These are phyloP conservation scores for Carex pumila DNA, from an alignment of 176 grass and related monocot species.

Conservation along the genomic window DNA sequence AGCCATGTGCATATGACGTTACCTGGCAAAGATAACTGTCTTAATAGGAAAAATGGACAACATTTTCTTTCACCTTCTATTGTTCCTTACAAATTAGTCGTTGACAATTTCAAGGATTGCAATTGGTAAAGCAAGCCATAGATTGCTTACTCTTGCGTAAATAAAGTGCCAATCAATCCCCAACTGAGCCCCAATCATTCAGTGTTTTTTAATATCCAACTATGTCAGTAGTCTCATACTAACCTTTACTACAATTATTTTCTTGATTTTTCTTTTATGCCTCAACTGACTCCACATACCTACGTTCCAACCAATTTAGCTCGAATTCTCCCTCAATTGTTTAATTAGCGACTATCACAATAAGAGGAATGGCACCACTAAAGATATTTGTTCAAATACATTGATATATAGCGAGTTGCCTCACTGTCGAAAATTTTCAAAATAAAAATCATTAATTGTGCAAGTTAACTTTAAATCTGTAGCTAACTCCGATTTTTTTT, in stretches of 20 bases:
- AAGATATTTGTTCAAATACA: not conserved
- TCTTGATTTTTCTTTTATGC: not conserved
- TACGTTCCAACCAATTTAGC: not conserved
- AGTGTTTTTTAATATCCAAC: not conserved
- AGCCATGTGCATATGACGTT: constrained; percentile 91
- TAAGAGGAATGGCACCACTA: not conserved
- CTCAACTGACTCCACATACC: not conserved
- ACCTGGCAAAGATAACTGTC: constrained; percentile 40
- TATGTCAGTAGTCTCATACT: not conserved
- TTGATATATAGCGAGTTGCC: not conserved
- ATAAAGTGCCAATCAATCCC: not conserved
- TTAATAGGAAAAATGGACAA: not conserved
- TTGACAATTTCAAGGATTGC: constrained; percentile 1
- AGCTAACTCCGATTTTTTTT: not conserved
- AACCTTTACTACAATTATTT: constrained; percentile 1
- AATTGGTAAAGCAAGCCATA: not conserved
- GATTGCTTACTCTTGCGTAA: not conserved
- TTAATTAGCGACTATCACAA: not conserved
- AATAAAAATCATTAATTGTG: not conserved
- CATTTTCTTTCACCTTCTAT: not conserved
- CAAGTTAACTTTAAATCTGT: not conserved
- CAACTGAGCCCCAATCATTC: not conserved
- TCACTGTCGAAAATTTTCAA: not conserved
- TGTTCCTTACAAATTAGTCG: not conserved
- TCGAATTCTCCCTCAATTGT: not conserved